Evolutionary conservation across 306 rosid genomes (phyloP).

Genomic region (Sphenostylis stenocarpa): DNA sequence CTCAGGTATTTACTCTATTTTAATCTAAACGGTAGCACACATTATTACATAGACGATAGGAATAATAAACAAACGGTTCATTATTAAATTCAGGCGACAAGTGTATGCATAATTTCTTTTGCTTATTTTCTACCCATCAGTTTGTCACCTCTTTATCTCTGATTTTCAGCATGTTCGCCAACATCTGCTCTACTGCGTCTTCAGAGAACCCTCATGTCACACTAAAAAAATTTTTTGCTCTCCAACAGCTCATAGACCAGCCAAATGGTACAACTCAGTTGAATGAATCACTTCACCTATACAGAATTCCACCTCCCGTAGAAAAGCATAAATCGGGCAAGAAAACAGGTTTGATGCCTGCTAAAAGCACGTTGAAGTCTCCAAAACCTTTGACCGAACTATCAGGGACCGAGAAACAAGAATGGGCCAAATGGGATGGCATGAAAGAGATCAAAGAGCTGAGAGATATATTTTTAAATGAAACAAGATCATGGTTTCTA

Average conservation of each 20-base stretch:
- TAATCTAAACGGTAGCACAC: neutral
- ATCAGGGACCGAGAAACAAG: conserved; percentile 64
- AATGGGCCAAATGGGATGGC: conserved; percentile 77
- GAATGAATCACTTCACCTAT: conserved; percentile 47
- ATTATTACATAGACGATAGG: neutral
- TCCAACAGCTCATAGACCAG: conserved; percentile 67
- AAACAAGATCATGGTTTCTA: conserved; percentile 90
- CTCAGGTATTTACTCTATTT: conserved; percentile 54
- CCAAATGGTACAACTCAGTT: conserved; percentile 41
- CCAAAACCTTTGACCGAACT: conserved; percentile 44
- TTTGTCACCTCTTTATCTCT: conserved; percentile 2
- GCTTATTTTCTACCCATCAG: neutral
- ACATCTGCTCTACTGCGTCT: conserved; percentile 67
- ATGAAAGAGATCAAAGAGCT: conserved; percentile 59
- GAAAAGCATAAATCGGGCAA: conserved; percentile 53
- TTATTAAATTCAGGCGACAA: neutral
- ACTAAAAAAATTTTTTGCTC: conserved; percentile 70
- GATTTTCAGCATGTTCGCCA: conserved; percentile 63
- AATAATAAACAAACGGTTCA: neutral
- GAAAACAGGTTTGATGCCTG: conserved; percentile 30
- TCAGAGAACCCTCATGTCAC: conserved; percentile 73
- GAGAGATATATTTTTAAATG: conserved; percentile 55
- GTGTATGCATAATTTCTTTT: neutral
- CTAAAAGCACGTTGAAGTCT: conserved; percentile 47
- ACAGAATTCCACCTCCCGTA: conserved; percentile 43